phyloP scores from a whole-genome alignment of 169 alveolate genomes.

The Theileria orientalis region DNA sequence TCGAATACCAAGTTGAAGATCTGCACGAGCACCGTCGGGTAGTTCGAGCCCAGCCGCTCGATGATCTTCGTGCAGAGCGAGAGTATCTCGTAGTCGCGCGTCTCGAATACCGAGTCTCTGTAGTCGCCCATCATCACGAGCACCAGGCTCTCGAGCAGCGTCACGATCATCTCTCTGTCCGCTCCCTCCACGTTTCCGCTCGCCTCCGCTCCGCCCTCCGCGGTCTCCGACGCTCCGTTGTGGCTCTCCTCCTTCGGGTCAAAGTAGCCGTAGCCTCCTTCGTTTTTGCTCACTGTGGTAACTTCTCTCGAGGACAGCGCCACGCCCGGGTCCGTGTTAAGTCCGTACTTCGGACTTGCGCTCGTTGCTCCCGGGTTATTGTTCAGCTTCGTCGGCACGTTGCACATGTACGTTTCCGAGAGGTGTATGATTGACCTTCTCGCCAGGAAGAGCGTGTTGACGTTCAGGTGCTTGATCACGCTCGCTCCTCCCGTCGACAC shows the following conservation, averaged over 20 bases:
- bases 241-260: constrained; percentile 47
- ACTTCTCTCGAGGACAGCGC: not conserved
- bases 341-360: not conserved
- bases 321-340: not conserved
- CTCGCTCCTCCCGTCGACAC: constrained; percentile 40
- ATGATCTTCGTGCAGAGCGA: constrained; percentile 69
- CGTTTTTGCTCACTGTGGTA: not conserved
- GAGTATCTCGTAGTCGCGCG: constrained; percentile 77
- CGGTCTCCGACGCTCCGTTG: constrained; percentile 35
- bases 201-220: constrained; percentile 53
- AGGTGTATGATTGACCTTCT: constrained; percentile 73
- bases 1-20: constrained; percentile 83
- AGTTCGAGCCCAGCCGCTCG: constrained; percentile 70
- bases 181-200: constrained; percentile 17
- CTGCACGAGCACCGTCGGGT: constrained; percentile 77
- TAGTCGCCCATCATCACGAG: constrained; percentile 69
- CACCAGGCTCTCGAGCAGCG: constrained; percentile 57
- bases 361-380: not conserved
- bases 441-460: constrained; percentile 81
- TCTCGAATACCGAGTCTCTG: constrained; percentile 69
- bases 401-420: constrained; percentile 68
- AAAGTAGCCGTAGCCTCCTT: constrained; percentile 58
- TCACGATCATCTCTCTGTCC: constrained; percentile 62
- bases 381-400: constrained; percentile 41
- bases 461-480: constrained; percentile 37